These are phyloP conservation scores for Fusarium sp. DNA, from an alignment of 2,329 filamentous ascomycete genomes.

Conservation along the genomic window DNA sequence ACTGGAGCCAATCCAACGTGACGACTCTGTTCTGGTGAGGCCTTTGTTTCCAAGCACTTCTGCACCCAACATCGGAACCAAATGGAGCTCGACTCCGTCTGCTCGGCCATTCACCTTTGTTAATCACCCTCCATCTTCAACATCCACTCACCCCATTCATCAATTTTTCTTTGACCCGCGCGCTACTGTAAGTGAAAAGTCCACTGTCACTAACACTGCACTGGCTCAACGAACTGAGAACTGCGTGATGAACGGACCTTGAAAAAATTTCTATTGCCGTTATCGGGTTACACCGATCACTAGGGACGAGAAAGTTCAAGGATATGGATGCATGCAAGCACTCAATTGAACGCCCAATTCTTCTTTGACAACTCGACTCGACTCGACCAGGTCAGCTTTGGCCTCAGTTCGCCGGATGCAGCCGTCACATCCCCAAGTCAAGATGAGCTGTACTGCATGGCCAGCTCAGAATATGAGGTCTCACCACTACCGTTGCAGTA, in stretches of 20 bases:
- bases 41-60: conserved; percentile 32
- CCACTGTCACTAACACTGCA: conserved; percentile 1
- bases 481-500: neutral
- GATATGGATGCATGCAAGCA: conserved; percentile 34
- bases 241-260: conserved; percentile 8
- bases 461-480: conserved; percentile 23
- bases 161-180: conserved; percentile 34
- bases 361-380: conserved; percentile 25
- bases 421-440: conserved; percentile 10
- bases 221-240: conserved; percentile 2
- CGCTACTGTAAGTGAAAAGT: conserved; percentile 31
- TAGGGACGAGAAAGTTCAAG: conserved; percentile 13
- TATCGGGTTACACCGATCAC: conserved; percentile 31
- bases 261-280: conserved; percentile 23
- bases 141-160: conserved; percentile 29
- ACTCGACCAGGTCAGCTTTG: neutral
- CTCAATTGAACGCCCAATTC: conserved; percentile 32
- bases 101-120: conserved; percentile 27
- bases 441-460: conserved; percentile 41
- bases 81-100: conserved; percentile 14
- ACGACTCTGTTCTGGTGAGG: conserved; percentile 23
- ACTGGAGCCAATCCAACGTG: neutral
- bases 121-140: conserved; percentile 31
- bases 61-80: neutral
- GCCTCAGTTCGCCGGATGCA: conserved; percentile 33